Percentiles rank a stretch among this genome's conserved stretches.
Evolutionary conservation across 2,329 filamentous ascomycete species (phyloP).

Genomic region (Penicillium sp.): DNA sequence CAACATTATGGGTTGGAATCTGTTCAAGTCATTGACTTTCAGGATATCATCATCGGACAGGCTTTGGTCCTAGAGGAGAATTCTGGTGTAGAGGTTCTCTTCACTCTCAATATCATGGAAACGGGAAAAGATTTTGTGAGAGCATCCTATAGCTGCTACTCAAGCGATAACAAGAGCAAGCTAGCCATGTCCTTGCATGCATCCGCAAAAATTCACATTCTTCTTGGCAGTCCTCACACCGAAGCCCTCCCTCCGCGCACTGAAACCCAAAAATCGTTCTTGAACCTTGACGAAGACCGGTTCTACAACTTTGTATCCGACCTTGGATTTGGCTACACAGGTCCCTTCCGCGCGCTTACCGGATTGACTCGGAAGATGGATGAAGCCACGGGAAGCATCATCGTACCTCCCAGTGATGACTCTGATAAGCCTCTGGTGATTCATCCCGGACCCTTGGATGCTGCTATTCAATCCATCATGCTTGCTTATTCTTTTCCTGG

Average conservation of each 20-base stretch:
- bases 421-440: conserved; percentile 14
- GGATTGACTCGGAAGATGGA: conserved; percentile 25
- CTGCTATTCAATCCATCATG: conserved; percentile 29
- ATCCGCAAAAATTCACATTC: conserved; percentile 18
- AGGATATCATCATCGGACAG: conserved; percentile 31
- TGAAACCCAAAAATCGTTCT: conserved; percentile 7
- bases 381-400: conserved; percentile 25
- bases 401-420: conserved; percentile 12
- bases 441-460: conserved; percentile 24
- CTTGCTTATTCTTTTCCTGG: conserved; percentile 29
- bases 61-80: conserved; percentile 34
- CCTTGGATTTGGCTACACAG: conserved; percentile 34
- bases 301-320: conserved; percentile 33
- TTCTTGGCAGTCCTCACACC: conserved; percentile 13
- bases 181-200: conserved; percentile 24
- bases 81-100: conserved; percentile 25
- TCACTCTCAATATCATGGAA: conserved; percentile 25
- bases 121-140: background rate
- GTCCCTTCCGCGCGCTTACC: conserved; percentile 28
- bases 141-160: conserved; percentile 27
- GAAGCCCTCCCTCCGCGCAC: conserved; percentile 14
- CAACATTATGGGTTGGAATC: conserved; percentile 18
- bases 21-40: conserved; percentile 29
- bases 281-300: conserved; percentile 26
- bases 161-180: conserved; percentile 21